Conservation (phyloP, 1,284 basidiomycete genomes). For the Apiotrichum domesticum region DNA sequence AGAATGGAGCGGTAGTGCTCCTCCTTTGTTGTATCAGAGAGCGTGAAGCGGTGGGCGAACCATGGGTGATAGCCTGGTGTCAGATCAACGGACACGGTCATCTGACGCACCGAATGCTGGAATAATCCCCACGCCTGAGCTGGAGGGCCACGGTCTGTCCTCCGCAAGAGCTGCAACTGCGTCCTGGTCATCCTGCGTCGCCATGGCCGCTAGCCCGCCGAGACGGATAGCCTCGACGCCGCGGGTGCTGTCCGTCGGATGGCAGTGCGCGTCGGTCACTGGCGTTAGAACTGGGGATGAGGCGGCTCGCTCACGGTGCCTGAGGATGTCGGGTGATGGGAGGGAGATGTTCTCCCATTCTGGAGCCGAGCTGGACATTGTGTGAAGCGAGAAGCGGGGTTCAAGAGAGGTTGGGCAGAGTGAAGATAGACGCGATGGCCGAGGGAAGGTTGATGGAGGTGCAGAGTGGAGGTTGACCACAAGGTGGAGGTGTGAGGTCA, state of each 20-base stretch:
- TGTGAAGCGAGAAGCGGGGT: too few relatives aligned
- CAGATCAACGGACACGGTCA: conserved; percentile 1
- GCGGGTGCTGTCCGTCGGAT: conserved; percentile 42
- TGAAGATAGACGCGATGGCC: too few relatives aligned
- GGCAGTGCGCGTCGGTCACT: conserved; percentile 49
- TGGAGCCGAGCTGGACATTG: background rate
- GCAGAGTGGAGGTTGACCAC: too few relatives aligned
- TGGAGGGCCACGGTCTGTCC: conserved; percentile 8
- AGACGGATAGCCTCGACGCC: conserved; percentile 29
- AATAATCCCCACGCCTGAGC: conserved; percentile 17
- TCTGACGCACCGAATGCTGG: conserved; percentile 44
- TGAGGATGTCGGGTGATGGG: conserved; percentile 27
- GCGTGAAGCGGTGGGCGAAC: conserved; percentile 48
- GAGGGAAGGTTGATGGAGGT: too few relatives aligned
- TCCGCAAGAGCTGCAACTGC: conserved; percentile 24
- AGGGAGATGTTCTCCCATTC: conserved; percentile 31
- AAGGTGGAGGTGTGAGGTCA: too few relatives aligned
- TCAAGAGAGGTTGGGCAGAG: too few relatives aligned
- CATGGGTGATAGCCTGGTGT: conserved; percentile 49
- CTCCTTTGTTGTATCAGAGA: conserved; percentile 31
- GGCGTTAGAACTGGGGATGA: background rate
- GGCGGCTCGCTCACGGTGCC: conserved; percentile 20
- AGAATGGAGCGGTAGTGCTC: conserved; percentile 46
- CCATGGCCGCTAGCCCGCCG: conserved; percentile 42
- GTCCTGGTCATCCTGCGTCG: conserved; percentile 38